Evolutionary conservation across 768 basidiomycete species (phyloP).

Genomic region (Naganishia kalamii): DNA sequence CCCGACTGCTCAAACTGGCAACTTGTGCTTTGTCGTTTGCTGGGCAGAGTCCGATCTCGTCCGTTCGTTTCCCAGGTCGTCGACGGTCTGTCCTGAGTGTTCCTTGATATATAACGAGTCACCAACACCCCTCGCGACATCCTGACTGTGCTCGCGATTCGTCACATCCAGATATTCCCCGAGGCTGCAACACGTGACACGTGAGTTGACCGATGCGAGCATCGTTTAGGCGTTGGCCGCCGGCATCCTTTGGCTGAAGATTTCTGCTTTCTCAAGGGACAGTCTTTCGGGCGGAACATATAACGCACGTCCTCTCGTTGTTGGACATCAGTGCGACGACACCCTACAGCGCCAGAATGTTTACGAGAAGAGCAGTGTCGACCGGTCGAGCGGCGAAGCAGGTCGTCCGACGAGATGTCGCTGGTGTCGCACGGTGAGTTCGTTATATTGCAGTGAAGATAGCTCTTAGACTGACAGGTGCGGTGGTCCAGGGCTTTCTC

Average conservation of each 20-base stretch:
- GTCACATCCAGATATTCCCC: neutral
- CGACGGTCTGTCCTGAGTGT: neutral
- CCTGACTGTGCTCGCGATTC: neutral
- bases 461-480: neutral
- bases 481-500: neutral
- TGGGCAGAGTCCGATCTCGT: neutral
- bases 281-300: neutral
- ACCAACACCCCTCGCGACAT: neutral
- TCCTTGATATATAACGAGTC: neutral
- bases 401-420: neutral
- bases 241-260: neutral
- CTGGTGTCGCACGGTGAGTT: constrained; percentile 1
- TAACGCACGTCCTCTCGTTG: neutral
- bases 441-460: neutral
- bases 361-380: neutral
- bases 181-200: neutral
- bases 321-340: neutral
- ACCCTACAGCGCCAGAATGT: neutral
- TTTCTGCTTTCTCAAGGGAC: neutral
- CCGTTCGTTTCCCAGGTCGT: neutral
- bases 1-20: neutral
- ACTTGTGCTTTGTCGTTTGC: neutral
- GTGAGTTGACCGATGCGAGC: neutral
- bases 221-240: neutral
- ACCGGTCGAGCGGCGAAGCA: constrained; percentile 1